A percentile compares a stretch with the other conserved stretches of the same genome.
phyloP scores from a whole-genome alignment of 2,329 filamentous ascomycete genomes.

The Chrysosphaeria jannelii region DNA sequence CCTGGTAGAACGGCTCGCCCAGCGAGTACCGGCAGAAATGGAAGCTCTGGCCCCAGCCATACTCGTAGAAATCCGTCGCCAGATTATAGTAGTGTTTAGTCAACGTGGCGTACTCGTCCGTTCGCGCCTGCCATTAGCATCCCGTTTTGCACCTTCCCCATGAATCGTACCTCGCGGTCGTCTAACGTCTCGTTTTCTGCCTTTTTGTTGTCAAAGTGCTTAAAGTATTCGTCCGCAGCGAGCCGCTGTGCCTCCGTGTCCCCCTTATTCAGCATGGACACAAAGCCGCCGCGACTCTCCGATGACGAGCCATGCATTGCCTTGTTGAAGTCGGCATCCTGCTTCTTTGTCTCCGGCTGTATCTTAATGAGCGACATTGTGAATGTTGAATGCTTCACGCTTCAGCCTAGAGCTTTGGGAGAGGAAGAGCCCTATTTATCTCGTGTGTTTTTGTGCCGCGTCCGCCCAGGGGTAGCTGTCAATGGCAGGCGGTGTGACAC shows the following conservation, averaged over 20 bases:
- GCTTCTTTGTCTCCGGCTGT: constrained; percentile 54
- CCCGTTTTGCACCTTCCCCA: background rate
- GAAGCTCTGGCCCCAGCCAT: constrained; percentile 88
- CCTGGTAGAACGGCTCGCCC: constrained; percentile 66
- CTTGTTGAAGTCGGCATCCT: constrained; percentile 78
- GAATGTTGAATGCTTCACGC: no score
- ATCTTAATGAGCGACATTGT: no score
- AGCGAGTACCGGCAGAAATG: constrained; percentile 87
- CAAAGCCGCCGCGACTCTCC: constrained; percentile 38
- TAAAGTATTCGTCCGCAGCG: constrained; percentile 58
- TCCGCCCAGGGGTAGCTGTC: no score
- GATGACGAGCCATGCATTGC: constrained; percentile 52
- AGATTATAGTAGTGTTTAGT: constrained; percentile 59
- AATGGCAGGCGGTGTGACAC: no score
- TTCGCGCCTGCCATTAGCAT: constrained; percentile 27
- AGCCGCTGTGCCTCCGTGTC: constrained; percentile 24
- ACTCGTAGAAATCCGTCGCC: constrained; percentile 88
- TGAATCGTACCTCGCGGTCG: constrained; percentile 39
- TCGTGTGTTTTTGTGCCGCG: no score
- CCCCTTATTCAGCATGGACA: constrained; percentile 69
- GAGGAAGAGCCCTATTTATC: no score
- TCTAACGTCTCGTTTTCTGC: constrained; percentile 53
- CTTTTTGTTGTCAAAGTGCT: constrained; percentile 57
- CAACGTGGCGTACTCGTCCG: constrained; percentile 71
- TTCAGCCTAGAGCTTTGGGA: no score